Conservation (phyloP, 495 filamentous ascomycete genomes). For the Sporormia fimetaria region DNA sequence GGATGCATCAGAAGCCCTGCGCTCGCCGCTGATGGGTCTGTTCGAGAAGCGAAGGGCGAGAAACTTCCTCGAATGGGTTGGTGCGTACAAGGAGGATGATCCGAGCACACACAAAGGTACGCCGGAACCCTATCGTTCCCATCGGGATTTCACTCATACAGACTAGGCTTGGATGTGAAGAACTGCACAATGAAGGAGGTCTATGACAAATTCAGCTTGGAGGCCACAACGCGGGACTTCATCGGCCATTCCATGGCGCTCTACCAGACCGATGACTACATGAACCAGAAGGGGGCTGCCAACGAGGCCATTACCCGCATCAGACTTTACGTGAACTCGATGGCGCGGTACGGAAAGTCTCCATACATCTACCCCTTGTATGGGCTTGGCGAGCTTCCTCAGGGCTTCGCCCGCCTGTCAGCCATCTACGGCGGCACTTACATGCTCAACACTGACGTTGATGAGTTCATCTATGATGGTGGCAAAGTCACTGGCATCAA, state of each 20-base stretch:
- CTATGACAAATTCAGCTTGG: slow-evolving; percentile 93
- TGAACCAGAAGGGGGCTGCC: slow-evolving; percentile 58
- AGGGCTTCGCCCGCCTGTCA: slow-evolving; percentile 93
- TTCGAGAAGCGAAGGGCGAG: slow-evolving; percentile 97
- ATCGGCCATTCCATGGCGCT: slow-evolving; percentile 97
- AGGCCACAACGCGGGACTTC: slow-evolving; percentile 86
- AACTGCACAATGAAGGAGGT: slow-evolving; percentile 87
- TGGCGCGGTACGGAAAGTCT: slow-evolving; percentile 95
- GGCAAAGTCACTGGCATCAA: slow-evolving; percentile 85
- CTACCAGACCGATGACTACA: slow-evolving; percentile 79
- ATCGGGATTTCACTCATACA: slow-evolving; percentile 2
- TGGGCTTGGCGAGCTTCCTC: slow-evolving; percentile 91
- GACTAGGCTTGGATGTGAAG: slow-evolving; percentile 64
- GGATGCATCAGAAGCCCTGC: slow-evolving; percentile 79
- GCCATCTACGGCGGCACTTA: slow-evolving; percentile 98
- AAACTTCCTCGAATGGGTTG: slow-evolving; percentile 95
- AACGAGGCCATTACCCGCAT: slow-evolving; percentile 86
- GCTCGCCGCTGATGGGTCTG: slow-evolving; percentile 88
- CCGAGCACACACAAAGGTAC: slow-evolving; percentile 75
- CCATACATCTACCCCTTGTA: slow-evolving; percentile 99
- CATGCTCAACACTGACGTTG: slow-evolving; percentile 91
- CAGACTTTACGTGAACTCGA: slow-evolving; percentile 92
- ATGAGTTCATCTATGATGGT: slow-evolving; percentile 75
- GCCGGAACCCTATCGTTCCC: slow-evolving; percentile 14
- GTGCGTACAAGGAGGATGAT: slow-evolving; percentile 75